phyloP scores from a whole-genome alignment of 2,329 filamentous ascomycete genomes.

The Fusarium sp. region DNA sequence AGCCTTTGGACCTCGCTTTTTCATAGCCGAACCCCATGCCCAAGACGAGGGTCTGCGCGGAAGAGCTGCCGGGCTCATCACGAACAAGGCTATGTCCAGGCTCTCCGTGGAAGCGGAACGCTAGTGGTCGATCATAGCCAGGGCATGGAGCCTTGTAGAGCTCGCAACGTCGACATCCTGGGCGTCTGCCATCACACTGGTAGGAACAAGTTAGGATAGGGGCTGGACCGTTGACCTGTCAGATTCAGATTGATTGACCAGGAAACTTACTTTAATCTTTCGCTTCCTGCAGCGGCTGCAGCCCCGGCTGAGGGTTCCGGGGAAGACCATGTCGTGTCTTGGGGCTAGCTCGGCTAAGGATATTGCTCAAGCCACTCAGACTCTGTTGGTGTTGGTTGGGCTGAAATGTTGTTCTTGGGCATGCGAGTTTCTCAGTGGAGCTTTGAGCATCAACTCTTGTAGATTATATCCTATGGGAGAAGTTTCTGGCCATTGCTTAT shows the following conservation, averaged over 20 bases:
- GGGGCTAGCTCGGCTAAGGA: background rate
- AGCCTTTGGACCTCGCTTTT: background rate
- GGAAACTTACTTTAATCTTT: constrained; percentile 26
- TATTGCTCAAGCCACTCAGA: background rate
- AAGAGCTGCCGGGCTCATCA: background rate
- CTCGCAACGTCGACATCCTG: constrained; percentile 28
- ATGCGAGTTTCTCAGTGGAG: constrained; percentile 1
- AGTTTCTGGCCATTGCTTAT: background rate
- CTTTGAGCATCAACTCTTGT: background rate
- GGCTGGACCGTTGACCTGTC: background rate
- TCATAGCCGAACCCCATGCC: background rate
- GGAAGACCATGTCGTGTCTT: constrained; percentile 22
- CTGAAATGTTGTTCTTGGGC: background rate
- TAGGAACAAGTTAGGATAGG: background rate
- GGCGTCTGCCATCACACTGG: constrained; percentile 28
- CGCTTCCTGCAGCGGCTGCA: constrained; percentile 27
- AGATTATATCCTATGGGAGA: constrained; percentile 4
- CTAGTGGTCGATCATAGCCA: constrained; percentile 30
- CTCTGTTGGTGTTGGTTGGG: background rate
- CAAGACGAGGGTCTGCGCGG: background rate
- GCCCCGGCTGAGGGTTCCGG: constrained; percentile 20
- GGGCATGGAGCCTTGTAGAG: constrained; percentile 28
- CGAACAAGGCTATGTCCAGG: constrained; percentile 22
- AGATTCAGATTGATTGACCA: background rate
- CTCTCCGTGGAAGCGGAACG: constrained; percentile 27